Base-by-base conservation (phyloP, 805 yeast species). In the Kluyveromyces wickerhamii region DNA sequence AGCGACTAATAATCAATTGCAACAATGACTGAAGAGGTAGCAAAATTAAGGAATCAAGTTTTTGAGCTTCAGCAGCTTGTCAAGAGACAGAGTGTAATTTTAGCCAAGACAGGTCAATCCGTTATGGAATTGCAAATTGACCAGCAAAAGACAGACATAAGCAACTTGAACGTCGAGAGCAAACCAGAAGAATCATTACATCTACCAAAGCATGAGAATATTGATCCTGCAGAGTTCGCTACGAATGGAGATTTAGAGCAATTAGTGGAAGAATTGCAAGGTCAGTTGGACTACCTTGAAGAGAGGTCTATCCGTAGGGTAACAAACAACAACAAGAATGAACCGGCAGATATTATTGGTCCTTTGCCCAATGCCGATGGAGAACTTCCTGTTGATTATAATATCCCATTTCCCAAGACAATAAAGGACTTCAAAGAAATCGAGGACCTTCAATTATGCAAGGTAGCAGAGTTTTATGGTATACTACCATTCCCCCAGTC, bases 221-320 rank as follows among this genome's bases (percentile, higher is more conserved):
- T 47, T 4, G 79, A 74, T 39, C 52, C 74, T 1, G 54, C 69
- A 3, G 85, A 79, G 42, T 78, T 69, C 43, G 84, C 78, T 23
- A 76, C 89, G 3, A 80, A 84, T 45, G 94, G 83, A 38, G 97
- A 89, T 51, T 62, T 88, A 9, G 82, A 82, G 3, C 89, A 85
- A 52, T 65, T 88, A 29, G 96, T 87, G 10, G 85, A 84, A 8
- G 97, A 88, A 57, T 62, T 88, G 37, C 96, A 88, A 59, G 83
- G 84, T 7, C 96, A 88, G 59, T 67, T 88, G 49, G 88, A 83
- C 35, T 64, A 71, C 16, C 54, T 82, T 21, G 97, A 88, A 52
- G 84, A 83, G 45, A 71, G 94, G 45, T 72, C 81, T 12, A 70
- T 83, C 28, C 69, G 82, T 43, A 69, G 97, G 56, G 63, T 77